These are phyloP conservation scores for Wickerhamiella shivajii DNA, from an alignment of 805 yeast species.

Conservation along the genomic window DNA sequence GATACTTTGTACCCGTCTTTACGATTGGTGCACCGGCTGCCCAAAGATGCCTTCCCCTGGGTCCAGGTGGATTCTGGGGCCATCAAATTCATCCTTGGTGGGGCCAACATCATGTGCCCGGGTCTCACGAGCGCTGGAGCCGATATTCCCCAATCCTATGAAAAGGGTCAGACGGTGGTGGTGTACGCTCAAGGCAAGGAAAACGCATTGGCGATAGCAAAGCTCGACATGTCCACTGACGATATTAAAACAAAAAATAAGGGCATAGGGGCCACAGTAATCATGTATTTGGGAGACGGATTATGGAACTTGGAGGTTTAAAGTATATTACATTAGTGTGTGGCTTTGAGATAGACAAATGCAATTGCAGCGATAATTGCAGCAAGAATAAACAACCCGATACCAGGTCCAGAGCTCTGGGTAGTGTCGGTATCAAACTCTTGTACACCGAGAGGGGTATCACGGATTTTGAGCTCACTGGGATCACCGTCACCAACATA, in stretches of 20 bases:
- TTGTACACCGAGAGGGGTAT: constrained; percentile 13
- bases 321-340: not conserved
- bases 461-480: constrained; percentile 21
- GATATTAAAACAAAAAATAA: constrained; percentile 73
- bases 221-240: constrained; percentile 71
- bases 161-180: constrained; percentile 57
- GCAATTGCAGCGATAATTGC: constrained; percentile 26
- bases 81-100: constrained; percentile 84
- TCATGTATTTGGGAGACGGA: constrained; percentile 81
- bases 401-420: constrained; percentile 16
- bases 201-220: constrained; percentile 81
- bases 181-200: constrained; percentile 90
- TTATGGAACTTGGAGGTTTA: constrained; percentile 24
- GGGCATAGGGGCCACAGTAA: constrained; percentile 76
- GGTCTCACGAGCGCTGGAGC: constrained; percentile 83
- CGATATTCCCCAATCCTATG: constrained; percentile 55
- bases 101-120: constrained; percentile 95
- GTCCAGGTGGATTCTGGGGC: constrained; percentile 95
- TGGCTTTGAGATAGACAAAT: constrained; percentile 18
- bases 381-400: constrained; percentile 19
- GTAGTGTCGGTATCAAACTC: constrained; percentile 14
- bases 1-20: constrained; percentile 66
- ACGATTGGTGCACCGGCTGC: constrained; percentile 33
- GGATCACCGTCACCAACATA: constrained; percentile 69
- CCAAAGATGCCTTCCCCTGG: constrained; percentile 56